Evolutionary conservation across 768 basidiomycete species (phyloP).

Genomic region (Baorangia bicolor): DNA sequence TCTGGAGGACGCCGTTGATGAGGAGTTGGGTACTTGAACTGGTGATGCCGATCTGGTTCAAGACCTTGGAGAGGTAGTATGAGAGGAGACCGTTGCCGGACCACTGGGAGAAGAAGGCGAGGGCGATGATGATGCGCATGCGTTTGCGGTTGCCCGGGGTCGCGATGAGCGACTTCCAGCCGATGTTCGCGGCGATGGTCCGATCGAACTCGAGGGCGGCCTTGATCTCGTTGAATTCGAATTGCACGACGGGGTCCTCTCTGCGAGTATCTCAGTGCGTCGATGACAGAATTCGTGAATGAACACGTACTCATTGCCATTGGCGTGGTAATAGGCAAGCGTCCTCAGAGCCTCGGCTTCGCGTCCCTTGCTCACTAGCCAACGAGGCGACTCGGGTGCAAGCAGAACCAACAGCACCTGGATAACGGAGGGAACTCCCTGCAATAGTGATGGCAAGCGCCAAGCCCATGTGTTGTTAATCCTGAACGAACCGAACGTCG

Average conservation of each 20-base stretch:
- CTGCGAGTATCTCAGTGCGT: constrained; percentile 24
- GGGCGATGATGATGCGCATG: constrained; percentile 63
- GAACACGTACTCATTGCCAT: constrained; percentile 55
- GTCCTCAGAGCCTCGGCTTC: constrained; percentile 64
- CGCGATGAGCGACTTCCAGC: constrained; percentile 65
- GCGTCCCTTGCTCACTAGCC: constrained; percentile 71
- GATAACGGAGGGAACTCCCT: constrained; percentile 65
- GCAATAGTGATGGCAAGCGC: constrained; percentile 76
- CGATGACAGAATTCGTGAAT: not conserved
- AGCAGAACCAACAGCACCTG: constrained; percentile 68
- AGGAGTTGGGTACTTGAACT: constrained; percentile 51
- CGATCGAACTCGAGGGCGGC: constrained; percentile 72
- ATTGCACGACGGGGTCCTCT: constrained; percentile 64
- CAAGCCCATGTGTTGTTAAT: constrained; percentile 70
- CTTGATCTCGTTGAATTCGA: constrained; percentile 81
- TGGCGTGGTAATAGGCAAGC: constrained; percentile 81
- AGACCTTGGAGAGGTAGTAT: constrained; percentile 69
- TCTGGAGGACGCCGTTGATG: constrained; percentile 65
- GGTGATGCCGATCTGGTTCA: constrained; percentile 63
- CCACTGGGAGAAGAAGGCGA: constrained; percentile 77
- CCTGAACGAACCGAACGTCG: constrained; percentile 77
- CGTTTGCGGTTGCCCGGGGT: constrained; percentile 69
- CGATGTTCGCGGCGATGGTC: constrained; percentile 53
- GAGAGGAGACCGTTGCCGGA: constrained; percentile 71
- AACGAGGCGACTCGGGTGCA: constrained; percentile 83